Evolutionary conservation across 306 rosid genomes (phyloP), one percentile per base, ranked within the genome.

Genomic region (Mimosa bimucronata): DNA sequence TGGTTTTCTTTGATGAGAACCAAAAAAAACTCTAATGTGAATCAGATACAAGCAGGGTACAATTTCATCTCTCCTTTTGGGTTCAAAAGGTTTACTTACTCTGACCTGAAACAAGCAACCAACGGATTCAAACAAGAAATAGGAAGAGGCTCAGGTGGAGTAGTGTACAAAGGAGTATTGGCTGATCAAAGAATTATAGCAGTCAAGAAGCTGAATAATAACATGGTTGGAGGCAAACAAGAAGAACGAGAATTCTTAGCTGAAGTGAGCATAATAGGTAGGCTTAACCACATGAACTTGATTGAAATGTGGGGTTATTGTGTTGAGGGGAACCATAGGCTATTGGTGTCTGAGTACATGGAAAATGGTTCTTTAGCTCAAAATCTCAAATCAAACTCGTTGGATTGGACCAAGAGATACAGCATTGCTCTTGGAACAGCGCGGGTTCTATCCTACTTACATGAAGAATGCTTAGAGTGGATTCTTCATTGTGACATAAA

Each of bases 301-400:
- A 55, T 55, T 5, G 61, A 55, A 21, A 55, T 55, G 61, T 55
- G 61, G 61, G 61, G 61, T 0, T 55, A 55, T 55, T 55, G 61
- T 21, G 61, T 28, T 7, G 61, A 55, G 28, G 61, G 61, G 21
- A 55, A 55, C 28, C 61, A 55, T 0, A 57, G 64, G 15, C 29
- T 57, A 1, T 57, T 57, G 29, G 29, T 57, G 13, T 57, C 7
- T 23, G 64, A 21, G 30, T 57, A 60, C 34, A 60, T 60, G 66
- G 66, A 26, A 4, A 60, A 60, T 2, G 84, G 80, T 55, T 81
- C 77, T 31, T 81, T 81, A 31, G 80, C 80, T 0, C 55, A 81
- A 29, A 75, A 69, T 58, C 77, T 81, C n/a, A 30, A 50, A 2
- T 75, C 77, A 1, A 58, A 75, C 14, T 15, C 72, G 3, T 34